A percentile compares a stretch with the other conserved stretches of the same genome.
These are phyloP conservation scores for Entophlyctis luteolus DNA, from an alignment of 192 early-diverging fungal genomes.

Conservation along the genomic window DNA sequence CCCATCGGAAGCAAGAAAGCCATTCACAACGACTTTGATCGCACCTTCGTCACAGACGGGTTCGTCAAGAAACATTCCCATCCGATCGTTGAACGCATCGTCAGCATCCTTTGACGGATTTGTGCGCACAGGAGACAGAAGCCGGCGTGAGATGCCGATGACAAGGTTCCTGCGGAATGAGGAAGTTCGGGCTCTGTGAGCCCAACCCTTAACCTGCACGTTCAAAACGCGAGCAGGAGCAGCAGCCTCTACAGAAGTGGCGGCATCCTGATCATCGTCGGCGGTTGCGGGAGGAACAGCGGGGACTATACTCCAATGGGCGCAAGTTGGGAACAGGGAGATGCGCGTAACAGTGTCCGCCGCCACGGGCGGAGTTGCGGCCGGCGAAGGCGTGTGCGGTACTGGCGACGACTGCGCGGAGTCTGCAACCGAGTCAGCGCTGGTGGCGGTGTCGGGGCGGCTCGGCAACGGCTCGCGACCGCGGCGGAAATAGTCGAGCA, in stretches of 20 bases:
- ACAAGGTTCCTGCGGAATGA: constrained; percentile 25
- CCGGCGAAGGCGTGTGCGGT: too few species aligned
- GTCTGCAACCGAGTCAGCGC: too few species aligned
- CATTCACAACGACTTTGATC: constrained; percentile 46
- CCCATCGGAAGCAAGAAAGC: constrained; percentile 37
- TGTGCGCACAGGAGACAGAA: constrained; percentile 11
- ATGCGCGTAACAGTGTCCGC: background rate
- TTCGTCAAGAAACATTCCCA: constrained; percentile 29
- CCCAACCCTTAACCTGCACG: constrained; percentile 34
- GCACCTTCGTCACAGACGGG: constrained; percentile 2
- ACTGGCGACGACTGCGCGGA: too few species aligned
- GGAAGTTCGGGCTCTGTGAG: constrained; percentile 1
- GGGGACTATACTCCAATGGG: too few species aligned
- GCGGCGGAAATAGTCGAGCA: too few species aligned
- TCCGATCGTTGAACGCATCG: constrained; percentile 29
- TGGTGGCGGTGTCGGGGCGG: too few species aligned
- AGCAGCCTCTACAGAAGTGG: background rate
- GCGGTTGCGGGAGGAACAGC: background rate
- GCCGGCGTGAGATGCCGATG: constrained; percentile 13
- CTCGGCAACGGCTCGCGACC: too few species aligned
- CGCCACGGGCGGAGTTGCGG: too few species aligned
- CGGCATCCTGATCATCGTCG: background rate
- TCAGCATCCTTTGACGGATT: background rate
- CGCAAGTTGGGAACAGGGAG: background rate
- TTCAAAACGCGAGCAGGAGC: background rate